Base-by-base conservation (phyloP, 1,139 yeast genomes). In the Suhomyces guaymorum region DNA sequence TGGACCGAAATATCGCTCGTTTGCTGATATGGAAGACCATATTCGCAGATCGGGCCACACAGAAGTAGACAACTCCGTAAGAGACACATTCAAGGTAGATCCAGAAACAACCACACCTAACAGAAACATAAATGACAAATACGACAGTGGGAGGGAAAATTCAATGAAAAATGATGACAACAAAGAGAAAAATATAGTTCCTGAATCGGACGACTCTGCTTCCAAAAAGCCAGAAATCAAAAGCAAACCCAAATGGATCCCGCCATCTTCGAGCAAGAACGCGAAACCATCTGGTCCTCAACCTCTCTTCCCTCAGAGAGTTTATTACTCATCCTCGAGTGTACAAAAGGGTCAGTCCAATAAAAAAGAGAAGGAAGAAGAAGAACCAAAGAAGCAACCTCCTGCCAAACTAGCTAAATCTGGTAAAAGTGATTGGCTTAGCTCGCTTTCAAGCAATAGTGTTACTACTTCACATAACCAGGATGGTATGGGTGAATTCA, bases 11-110 rank as follows among this genome's bases (percentile, higher is more conserved):
- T 47, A 46, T 30, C 37, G 44, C 19, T 52, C 62, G 4, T 59
- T 59, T 37, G 33, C 49, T 3, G 51, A 54, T n/a, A 46, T 57
- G 36, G 62, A 58, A 31, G 30, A 30, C 1, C 34, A 43, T 7
- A 55, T 58, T 11, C 48, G 42, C 16, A 22, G 28, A 3, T 19
- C 26, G 3, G 46, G 45, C 2, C 24, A 26, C 16, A 20, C 26
- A 28, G 17, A 18, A 7, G 20, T 32, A 3, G 30, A 32, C 13
- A 12, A 14, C 12, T 10, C 11, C 5, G 15, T 25, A 7, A 14
- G 9, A 7, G 10, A 25, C 10, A 19, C 18, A 27, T 27, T 27
- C 13, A 8, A 24, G 4, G 19, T 25, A 7, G 11, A 25, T 12
- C 5, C 11, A 10, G 10, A 14, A 10, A 10, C 15, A 24, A 14